phyloP scores from a whole-genome alignment of 331 rosid genomes.

The Acacia concinna region DNA sequence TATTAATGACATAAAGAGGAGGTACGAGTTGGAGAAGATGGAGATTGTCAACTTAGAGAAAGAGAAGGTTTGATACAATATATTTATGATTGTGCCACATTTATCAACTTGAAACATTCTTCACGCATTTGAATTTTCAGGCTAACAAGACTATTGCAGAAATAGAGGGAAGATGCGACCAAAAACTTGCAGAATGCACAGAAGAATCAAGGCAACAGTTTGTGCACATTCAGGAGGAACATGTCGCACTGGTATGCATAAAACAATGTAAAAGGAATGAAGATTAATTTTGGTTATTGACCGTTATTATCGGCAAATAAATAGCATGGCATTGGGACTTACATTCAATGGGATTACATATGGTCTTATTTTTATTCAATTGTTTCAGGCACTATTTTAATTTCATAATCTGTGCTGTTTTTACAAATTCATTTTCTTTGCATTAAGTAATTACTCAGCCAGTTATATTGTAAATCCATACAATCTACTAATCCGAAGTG shows the following conservation, averaged over 20 bases:
- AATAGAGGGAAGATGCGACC: constrained; percentile 52
- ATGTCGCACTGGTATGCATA: constrained; percentile 61
- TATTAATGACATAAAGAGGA: constrained; percentile 81
- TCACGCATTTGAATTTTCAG: constrained; percentile 59
- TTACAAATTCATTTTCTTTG: constrained; percentile 10
- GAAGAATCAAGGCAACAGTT: constrained; percentile 72
- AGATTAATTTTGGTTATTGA: constrained; percentile 22
- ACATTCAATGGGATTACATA: constrained; percentile 15
- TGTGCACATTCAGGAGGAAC: constrained; percentile 69
- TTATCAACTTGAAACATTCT: constrained; percentile 31
- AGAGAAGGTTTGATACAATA: constrained; percentile 68
- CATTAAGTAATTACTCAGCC: constrained; percentile 12
- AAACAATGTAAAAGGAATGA: constrained; percentile 9
- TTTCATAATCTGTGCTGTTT: constrained; percentile 15
- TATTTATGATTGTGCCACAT: constrained; percentile 27
- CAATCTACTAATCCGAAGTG: not conserved
- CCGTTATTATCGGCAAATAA: constrained; percentile 21
- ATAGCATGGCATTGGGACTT: constrained; percentile 15
- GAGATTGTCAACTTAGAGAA: constrained; percentile 74
- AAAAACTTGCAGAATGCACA: constrained; percentile 60
- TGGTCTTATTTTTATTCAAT: constrained; percentile 10
- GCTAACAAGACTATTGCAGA: constrained; percentile 61
- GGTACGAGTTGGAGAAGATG: constrained; percentile 83
- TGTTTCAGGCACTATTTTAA: constrained; percentile 17
- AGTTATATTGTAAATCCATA: not conserved